Evolutionary conservation across 129 eudicot genomes (phyloP).

Genomic region (Saussurea involucrata): DNA sequence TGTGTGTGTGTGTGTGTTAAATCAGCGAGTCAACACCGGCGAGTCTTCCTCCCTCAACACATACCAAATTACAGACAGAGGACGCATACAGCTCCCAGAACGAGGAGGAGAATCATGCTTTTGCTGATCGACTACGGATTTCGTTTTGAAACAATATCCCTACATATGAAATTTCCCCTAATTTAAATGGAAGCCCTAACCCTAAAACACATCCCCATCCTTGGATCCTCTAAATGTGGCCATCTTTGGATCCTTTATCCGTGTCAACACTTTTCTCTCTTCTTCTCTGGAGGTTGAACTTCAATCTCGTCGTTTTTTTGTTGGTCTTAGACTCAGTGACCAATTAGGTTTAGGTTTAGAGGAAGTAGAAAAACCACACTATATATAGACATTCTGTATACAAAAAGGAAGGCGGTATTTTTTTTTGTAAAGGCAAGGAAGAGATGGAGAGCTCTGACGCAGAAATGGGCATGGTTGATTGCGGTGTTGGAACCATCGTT

Average conservation of each 20-base stretch:
- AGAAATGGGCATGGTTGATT: constrained; percentile 49
- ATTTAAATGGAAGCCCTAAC: constrained; percentile 69
- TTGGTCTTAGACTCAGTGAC: constrained; percentile 7
- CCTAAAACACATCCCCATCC: constrained; percentile 35
- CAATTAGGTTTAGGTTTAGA: constrained; percentile 14
- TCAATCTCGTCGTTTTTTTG: constrained; percentile 1
- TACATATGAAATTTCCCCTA: constrained; percentile 33
- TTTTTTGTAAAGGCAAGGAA: constrained; percentile 10
- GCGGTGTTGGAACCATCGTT: constrained; percentile 78
- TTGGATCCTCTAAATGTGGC: constrained; percentile 39
- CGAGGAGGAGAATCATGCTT: constrained; percentile 6
- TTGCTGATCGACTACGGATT: constrained; percentile 22
- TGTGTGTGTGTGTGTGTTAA: neutral
- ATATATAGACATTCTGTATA: neutral
- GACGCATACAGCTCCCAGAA: neutral
- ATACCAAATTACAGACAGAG: constrained; percentile 10
- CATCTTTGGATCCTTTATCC: constrained; percentile 23
- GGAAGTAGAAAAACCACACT: neutral
- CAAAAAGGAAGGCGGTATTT: neutral
- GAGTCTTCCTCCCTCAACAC: constrained; percentile 19
- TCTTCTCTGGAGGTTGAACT: constrained; percentile 53
- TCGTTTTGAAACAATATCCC: constrained; percentile 3
- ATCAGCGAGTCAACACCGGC: constrained; percentile 40
- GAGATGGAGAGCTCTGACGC: constrained; percentile 76
- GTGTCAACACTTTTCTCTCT: constrained; percentile 32